Evolutionary conservation across 2,329 filamentous ascomycete species (phyloP), one percentile per base, ranked within the genome.

Genomic region (Pezicula radicicola): DNA sequence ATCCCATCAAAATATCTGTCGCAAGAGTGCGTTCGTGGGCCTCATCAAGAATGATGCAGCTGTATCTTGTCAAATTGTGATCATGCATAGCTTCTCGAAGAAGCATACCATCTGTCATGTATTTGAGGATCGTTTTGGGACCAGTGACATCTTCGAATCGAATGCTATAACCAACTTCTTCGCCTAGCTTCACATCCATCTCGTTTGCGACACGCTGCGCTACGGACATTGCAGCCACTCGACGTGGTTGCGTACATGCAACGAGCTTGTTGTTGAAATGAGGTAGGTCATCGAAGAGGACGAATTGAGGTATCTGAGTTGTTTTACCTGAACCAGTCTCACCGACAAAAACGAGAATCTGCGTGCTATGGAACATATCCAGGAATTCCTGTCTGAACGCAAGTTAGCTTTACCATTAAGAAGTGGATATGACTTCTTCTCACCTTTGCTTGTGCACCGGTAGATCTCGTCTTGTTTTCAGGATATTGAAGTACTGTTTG

Each of bases 31-130:
- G 85, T 73, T 99, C 94, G 84, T 99, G 94, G 50, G 95, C 94
- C 72, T 99, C 94, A 70, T 99, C 94, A 56, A 99, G 87, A 72
- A 99, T 97, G 68, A 99, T 97, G 65, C 90, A 95, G 77, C 91
- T 94, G 75, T 99, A 99, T 50, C 92, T 88, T 47, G 82, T 87
- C 73, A 99, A 83, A 62, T 95, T 83, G 66, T 92, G 89, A 70
- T 99, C 94, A 72, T 97, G 87, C 86, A 99, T 96, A 52, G 94
- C 92, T 73, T 99, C 94, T 66, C 94, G 80, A 66, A 97, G 79
- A 64, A 99, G 84, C 88, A 99, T 97, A 83, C 95, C 95, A 67
- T 99, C 94, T 42, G 95, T 99, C 94, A 99, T 99, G 78, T 99
- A 99, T 77, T 99, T 99, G 68, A 99, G 83, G 55, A 95, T 83